Evolutionary conservation across 75 land plant genomes (phyloP).

Genomic region (Selaginella tamariscina): DNA sequence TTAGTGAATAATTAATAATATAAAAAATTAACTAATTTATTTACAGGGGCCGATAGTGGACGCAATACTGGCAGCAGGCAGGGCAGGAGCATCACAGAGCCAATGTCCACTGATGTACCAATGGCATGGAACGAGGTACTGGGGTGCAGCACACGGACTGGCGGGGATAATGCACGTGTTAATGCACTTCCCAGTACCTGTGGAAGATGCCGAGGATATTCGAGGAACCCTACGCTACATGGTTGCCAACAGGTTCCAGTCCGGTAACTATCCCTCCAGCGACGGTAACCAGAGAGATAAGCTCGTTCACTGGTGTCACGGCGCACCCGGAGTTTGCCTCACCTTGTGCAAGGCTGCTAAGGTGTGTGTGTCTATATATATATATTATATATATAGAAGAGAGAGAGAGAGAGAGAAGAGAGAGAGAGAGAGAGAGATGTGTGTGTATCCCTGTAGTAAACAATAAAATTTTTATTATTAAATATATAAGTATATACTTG

Average conservation of each 20-base stretch:
- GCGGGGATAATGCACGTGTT: slow-evolving; percentile 86
- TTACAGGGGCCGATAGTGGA: slow-evolving; percentile 46
- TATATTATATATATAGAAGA: too few species aligned
- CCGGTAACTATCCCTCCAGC: slow-evolving; percentile 80
- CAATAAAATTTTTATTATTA: too few species aligned
- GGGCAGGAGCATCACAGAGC: slow-evolving; percentile 34
- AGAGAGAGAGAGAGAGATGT: too few species aligned
- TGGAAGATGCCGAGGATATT: slow-evolving; percentile 50
- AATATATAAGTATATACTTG: too few species aligned
- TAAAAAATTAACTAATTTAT: too few species aligned
- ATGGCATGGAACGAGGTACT: slow-evolving; percentile 85
- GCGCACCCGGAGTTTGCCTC: slow-evolving; percentile 81
- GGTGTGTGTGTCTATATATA: too few species aligned
- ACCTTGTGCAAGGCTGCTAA: slow-evolving; percentile 76
- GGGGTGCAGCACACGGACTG: slow-evolving; percentile 98
- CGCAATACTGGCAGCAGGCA: slow-evolving; percentile 48
- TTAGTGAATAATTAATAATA: too few species aligned
- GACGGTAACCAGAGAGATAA: slow-evolving; percentile 49
- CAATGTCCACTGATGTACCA: slow-evolving; percentile 78
- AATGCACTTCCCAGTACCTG: slow-evolving; percentile 53
- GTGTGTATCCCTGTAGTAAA: too few species aligned
- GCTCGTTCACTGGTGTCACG: slow-evolving; percentile 97
- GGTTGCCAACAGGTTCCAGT: slow-evolving; percentile 51
- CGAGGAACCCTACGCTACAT: slow-evolving; percentile 68
- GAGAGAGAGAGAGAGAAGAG: too few species aligned